phyloP scores from a whole-genome alignment of 2,329 filamentous ascomycete genomes.

The Monilinia polystroma region DNA sequence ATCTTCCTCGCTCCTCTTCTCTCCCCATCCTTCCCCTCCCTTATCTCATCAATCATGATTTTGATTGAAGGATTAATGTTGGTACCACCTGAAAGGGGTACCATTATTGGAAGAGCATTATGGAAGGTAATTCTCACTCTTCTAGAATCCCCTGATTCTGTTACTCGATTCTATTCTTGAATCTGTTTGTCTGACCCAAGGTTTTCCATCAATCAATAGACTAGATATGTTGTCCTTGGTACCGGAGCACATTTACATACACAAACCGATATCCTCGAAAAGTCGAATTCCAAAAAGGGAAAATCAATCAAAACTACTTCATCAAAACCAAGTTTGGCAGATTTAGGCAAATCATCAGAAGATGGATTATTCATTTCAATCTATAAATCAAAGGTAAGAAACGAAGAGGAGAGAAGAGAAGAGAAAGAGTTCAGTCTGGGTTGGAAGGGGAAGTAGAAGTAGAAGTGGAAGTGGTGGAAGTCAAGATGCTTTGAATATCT shows the following conservation, averaged over 20 bases:
- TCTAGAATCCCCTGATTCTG: constrained; percentile 20
- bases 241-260: constrained; percentile 44
- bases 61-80: constrained; percentile 53
- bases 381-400: constrained; percentile 42
- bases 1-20: too few species aligned
- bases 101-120: constrained; percentile 51
- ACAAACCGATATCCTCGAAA: constrained; percentile 48
- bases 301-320: constrained; percentile 28
- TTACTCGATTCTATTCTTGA: constrained; percentile 22
- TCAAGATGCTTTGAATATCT: background rate
- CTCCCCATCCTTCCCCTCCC: too few species aligned
- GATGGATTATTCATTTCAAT: constrained; percentile 39
- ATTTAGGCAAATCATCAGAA: constrained; percentile 27
- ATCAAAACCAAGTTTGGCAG: constrained; percentile 37
- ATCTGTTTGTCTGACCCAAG: constrained; percentile 4
- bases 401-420: too few species aligned
- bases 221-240: constrained; percentile 60
- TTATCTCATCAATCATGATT: constrained; percentile 32
- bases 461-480: background rate
- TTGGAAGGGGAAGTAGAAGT: too few species aligned
- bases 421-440: too few species aligned
- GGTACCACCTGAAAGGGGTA: constrained; percentile 52
- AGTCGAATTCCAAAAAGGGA: constrained; percentile 24
- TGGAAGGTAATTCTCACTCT: constrained; percentile 51
- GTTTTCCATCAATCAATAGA: constrained; percentile 41